phyloP scores from a whole-genome alignment of 2,329 filamentous ascomycete species.

The Botrytis fabae region DNA sequence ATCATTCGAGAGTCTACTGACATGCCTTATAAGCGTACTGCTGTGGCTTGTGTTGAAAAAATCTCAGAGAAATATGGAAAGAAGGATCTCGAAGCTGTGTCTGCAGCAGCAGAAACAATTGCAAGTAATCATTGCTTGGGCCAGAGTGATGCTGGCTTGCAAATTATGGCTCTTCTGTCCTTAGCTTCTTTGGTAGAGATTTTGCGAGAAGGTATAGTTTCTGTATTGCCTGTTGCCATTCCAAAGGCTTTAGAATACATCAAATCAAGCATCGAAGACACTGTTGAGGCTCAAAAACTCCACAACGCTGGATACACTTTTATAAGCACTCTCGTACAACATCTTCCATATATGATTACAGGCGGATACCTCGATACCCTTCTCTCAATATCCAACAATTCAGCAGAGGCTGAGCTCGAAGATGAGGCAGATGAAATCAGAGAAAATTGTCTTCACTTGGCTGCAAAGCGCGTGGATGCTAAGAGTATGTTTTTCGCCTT shows the following conservation, averaged over 20 bases:
- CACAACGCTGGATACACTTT: slow-evolving; percentile 83
- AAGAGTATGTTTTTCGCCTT: slow-evolving; percentile 75
- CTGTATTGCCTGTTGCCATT: slow-evolving; percentile 75
- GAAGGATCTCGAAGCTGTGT: slow-evolving; percentile 77
- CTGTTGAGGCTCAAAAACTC: slow-evolving; percentile 59
- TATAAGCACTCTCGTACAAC: slow-evolving; percentile 74
- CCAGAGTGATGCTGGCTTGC: slow-evolving; percentile 69
- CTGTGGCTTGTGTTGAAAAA: slow-evolving; percentile 86
- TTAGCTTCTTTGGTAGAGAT: slow-evolving; percentile 88
- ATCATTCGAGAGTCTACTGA: slow-evolving; percentile 74
- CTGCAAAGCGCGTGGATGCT: slow-evolving; percentile 76
- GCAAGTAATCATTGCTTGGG: slow-evolving; percentile 75
- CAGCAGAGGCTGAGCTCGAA: slow-evolving; percentile 62
- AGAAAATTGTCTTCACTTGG: slow-evolving; percentile 66
- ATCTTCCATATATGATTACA: slow-evolving; percentile 88
- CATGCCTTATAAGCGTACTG: slow-evolving; percentile 76
- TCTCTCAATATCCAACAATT: slow-evolving; percentile 69
- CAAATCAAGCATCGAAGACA: slow-evolving; percentile 57
- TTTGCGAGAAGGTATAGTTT: slow-evolving; percentile 80
- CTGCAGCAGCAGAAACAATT: slow-evolving; percentile 73
- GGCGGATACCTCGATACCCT: slow-evolving; percentile 71
- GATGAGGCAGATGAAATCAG: slow-evolving; percentile 65
- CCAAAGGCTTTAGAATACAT: slow-evolving; percentile 72
- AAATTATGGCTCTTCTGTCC: slow-evolving; percentile 82
- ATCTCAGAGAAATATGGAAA: slow-evolving; percentile 95